Percentiles rank a stretch among this genome's conserved stretches.
Evolutionary conservation across 345 rosid species (phyloP).

Genomic region (Syzygium aqueum): DNA sequence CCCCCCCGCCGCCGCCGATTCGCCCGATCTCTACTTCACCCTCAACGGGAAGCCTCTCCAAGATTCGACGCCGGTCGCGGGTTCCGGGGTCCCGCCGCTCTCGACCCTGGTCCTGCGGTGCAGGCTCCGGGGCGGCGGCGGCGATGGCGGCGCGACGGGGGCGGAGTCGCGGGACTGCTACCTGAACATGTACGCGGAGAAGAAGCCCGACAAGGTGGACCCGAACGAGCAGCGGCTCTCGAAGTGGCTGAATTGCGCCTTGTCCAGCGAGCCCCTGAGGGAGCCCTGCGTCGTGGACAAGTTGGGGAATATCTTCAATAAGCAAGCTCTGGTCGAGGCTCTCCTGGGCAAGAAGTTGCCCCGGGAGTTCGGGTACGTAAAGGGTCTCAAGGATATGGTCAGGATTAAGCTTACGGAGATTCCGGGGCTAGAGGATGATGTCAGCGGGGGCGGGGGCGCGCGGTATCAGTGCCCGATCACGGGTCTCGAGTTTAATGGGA

Average conservation of each 20-base stretch:
- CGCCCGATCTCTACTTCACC: slow-evolving; percentile 36
- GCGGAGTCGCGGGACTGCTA: slow-evolving; percentile 96
- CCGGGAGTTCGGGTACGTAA: slow-evolving; percentile 54
- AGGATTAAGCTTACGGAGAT: slow-evolving; percentile 46
- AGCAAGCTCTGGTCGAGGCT: slow-evolving; percentile 71
- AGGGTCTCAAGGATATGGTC: slow-evolving; percentile 78
- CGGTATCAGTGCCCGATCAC: slow-evolving; percentile 77
- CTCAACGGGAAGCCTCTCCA: slow-evolving; percentile 51
- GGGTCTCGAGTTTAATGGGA: slow-evolving; percentile 83
- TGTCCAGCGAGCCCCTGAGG: slow-evolving; percentile 63
- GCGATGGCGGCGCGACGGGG: slow-evolving; percentile 99
- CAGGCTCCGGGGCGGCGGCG: slow-evolving; percentile 80
- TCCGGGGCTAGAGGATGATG: slow-evolving; percentile 30
- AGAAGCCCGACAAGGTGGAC: slow-evolving; percentile 87
- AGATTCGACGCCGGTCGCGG: slow-evolving; percentile 28
- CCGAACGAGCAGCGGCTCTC: slow-evolving; percentile 90
- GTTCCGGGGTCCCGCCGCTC: slow-evolving; percentile 35
- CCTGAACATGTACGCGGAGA: slow-evolving; percentile 93
- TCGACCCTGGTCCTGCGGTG: slow-evolving; percentile 47
- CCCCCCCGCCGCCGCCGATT: slow-evolving; percentile 10
- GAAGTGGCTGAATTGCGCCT: slow-evolving; percentile 77
- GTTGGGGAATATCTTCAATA: slow-evolving; percentile 77
- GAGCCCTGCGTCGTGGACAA: slow-evolving; percentile 86
- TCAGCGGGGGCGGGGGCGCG: slow-evolving; percentile 11
- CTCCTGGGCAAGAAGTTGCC: slow-evolving; percentile 65